Evolutionary conservation across 163 green algal genomes (phyloP).

Genomic region (Chloromonas sp.): DNA sequence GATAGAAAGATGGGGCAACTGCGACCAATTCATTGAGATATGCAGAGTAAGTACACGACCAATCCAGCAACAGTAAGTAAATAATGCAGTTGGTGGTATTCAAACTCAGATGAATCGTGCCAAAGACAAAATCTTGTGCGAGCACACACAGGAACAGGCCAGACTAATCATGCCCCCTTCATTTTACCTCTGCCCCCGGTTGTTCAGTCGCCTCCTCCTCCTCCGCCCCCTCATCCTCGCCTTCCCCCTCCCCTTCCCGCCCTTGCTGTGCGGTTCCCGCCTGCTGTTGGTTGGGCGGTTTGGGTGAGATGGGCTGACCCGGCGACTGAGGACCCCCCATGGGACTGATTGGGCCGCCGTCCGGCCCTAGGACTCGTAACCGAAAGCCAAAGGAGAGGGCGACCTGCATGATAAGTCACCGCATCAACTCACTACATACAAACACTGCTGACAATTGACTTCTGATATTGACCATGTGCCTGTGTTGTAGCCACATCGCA

Average conservation of each 20-base stretch:
- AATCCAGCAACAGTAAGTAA: too few relatives aligned
- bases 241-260: background rate
- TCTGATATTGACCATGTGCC: background rate
- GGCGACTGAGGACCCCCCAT: background rate
- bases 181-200: background rate
- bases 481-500: background rate
- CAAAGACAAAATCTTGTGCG: too few relatives aligned
- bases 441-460: too few relatives aligned
- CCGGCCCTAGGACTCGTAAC: background rate
- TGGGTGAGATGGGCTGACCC: background rate
- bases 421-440: too few relatives aligned
- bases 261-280: background rate
- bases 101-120: too few relatives aligned
- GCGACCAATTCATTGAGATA: too few relatives aligned
- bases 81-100: too few relatives aligned
- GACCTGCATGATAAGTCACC: background rate
- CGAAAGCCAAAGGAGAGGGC: background rate
- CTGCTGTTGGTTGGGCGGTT: background rate
- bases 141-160: too few relatives aligned
- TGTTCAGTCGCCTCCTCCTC: background rate
- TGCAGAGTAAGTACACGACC: too few relatives aligned
- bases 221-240: background rate
- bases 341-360: background rate
- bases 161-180: background rate
- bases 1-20: too few relatives aligned